Evolutionary conservation across 2,329 filamentous ascomycete genomes (phyloP).

Genomic region (Cladosporium colombiae): DNA sequence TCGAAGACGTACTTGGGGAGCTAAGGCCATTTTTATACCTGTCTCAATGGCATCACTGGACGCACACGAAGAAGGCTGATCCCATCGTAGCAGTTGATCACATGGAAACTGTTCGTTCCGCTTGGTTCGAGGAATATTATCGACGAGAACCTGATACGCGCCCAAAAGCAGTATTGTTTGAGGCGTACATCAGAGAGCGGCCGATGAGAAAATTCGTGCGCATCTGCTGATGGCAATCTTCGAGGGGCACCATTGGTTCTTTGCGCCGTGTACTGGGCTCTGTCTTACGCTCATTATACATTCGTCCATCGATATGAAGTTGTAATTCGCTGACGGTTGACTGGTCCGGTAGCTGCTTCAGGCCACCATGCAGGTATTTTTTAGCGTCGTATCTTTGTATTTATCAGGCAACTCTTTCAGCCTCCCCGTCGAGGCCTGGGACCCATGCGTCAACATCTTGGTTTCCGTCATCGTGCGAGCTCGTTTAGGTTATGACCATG

Average conservation of each 20-base stretch:
- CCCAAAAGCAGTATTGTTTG: not conserved
- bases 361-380: not conserved
- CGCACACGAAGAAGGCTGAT: not conserved
- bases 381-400: not conserved
- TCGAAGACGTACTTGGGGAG: not conserved
- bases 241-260: not conserved
- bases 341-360: not conserved
- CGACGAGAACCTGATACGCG: not conserved
- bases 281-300: not conserved
- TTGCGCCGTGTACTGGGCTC: not conserved
- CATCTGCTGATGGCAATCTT: not conserved
- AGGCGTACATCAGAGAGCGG: not conserved
- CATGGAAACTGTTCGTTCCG: not conserved
- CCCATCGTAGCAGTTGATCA: not conserved
- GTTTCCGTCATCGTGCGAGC: not conserved
- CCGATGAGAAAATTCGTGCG: not conserved
- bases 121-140: no score
- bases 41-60: not conserved
- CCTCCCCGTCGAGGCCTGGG: not conserved
- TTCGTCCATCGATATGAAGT: not conserved
- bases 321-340: not conserved
- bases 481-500: not conserved
- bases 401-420: not conserved
- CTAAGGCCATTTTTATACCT: not conserved
- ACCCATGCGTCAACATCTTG: not conserved